Percentiles rank a stretch among this genome's conserved stretches.
These are phyloP conservation scores for Cyberlindnera samutprakarnensis DNA, from an alignment of 805 yeast genomes.

Conservation along the genomic window DNA sequence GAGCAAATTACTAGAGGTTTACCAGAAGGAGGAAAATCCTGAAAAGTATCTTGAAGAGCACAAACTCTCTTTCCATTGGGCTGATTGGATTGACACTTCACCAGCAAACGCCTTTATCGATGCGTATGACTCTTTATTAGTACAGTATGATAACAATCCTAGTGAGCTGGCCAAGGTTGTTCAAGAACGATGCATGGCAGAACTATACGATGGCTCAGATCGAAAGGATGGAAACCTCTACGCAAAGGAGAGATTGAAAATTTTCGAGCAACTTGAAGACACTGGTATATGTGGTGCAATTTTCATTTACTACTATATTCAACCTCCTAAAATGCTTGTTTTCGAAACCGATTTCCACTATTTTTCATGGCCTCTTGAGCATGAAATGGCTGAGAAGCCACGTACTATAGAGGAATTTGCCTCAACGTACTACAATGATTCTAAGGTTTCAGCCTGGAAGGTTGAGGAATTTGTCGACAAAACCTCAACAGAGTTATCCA, in stretches of 20 bases:
- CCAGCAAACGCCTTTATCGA: slow-evolving; percentile 20
- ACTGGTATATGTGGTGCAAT: slow-evolving; percentile 20
- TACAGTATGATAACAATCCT: neutral
- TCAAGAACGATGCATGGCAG: neutral
- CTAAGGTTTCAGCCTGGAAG: no score
- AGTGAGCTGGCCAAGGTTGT: neutral
- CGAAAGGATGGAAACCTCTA: neutral
- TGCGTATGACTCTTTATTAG: slow-evolving; percentile 19
- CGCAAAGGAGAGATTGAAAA: neutral
- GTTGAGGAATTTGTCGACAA: no score
- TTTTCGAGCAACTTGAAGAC: slow-evolving; percentile 17
- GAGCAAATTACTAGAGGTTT: slow-evolving; percentile 6
- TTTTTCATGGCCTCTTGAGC: slow-evolving; percentile 7
- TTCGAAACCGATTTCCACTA: slow-evolving; percentile 18
- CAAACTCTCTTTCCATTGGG: slow-evolving; percentile 24
- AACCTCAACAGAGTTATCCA: no score
- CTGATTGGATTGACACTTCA: slow-evolving; percentile 24
- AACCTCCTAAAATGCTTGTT: slow-evolving; percentile 18
- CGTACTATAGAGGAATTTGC: no score
- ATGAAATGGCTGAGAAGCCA: no score
- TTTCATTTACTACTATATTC: slow-evolving; percentile 15
- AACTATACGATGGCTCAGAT: neutral
- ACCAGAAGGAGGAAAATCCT: slow-evolving; percentile 10
- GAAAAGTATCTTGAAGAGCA: slow-evolving; percentile 7
- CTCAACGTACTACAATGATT: no score